Base-by-base conservation (phyloP, 2,329 filamentous ascomycete species). In the Tolypocladium paradoxum region DNA sequence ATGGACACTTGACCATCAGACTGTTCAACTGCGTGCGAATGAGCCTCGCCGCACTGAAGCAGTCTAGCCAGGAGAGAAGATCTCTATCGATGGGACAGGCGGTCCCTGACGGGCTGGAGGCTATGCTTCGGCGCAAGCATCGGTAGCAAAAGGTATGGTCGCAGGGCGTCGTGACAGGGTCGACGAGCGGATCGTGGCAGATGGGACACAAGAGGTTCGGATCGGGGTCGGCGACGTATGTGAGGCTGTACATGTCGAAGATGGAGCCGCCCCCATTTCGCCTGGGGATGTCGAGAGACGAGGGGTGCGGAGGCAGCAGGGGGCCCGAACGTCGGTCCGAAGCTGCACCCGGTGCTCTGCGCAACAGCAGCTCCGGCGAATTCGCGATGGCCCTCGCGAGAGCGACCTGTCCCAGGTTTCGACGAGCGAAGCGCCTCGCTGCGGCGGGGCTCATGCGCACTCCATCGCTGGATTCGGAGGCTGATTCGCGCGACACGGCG, bases 71-170 rank as follows among this genome's bases (percentile, higher is more conserved):
- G 14, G 61, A 56, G 8, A 72, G 50, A 12, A 69, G 67, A 16
- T 72, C 72, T n/a, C 82, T 74, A 63, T 84, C 82, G 53, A 84
- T 76, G 2, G 82, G 82, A 54, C 82, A 85, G 35, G 71, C 66
- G 2, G 66, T 66, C 6, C 70, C 68, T 1, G 70, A 68, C 7
- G 70, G 70, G 45, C 70, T 72, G 2, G 68, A 69, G 12, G 68
- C 62, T 48, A 72, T 70, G 59, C 70, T 70, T 34, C 70, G 63
- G 31, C 70, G 68, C 50, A 85, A 70, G 61, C 83, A 86, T 5
- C 71, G 70, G 50, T 76, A 75, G 61, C 83, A 86, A 62, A 86
- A 86, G 14, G 81, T 82, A 63, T 86, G 83, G 54, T 83, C 79
- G 66, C 83, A 86, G 8, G 71, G 69, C 1, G 82, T 84, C 43